phyloP scores from a whole-genome alignment of 129 eudicot genomes.

The Lonicera japonica region DNA sequence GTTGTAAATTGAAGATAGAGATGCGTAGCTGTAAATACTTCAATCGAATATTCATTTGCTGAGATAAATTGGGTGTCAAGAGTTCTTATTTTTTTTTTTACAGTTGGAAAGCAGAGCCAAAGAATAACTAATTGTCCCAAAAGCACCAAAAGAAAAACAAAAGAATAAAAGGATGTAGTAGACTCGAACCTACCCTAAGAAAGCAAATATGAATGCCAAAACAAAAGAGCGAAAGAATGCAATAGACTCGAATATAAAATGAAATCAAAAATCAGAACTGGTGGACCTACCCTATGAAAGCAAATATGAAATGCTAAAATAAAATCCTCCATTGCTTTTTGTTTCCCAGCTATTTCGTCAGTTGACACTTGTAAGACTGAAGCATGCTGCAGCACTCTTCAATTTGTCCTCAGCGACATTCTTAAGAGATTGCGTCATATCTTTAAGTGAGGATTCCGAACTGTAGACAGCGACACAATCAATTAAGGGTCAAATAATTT shows the following conservation, averaged over 20 bases:
- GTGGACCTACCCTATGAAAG: conserved; percentile 10
- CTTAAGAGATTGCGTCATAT: conserved; percentile 36
- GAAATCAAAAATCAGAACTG: conserved; percentile 6
- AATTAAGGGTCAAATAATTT: neutral
- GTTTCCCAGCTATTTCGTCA: conserved; percentile 4
- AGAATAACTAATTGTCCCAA: too few relatives aligned
- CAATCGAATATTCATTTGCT: too few relatives aligned
- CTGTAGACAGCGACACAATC: conserved; percentile 29
- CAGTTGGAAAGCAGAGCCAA: too few relatives aligned
- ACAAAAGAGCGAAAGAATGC: conserved; percentile 2
- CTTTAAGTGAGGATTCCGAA: conserved; percentile 43
- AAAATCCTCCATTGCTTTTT: conserved; percentile 16
- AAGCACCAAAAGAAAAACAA: too few relatives aligned
- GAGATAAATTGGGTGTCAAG: too few relatives aligned
- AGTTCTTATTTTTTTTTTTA: too few relatives aligned
- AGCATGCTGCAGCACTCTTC: conserved; percentile 45
- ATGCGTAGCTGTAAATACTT: too few relatives aligned
- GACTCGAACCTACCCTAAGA: too few relatives aligned
- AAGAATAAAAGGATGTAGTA: too few relatives aligned
- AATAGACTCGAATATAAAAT: conserved; percentile 5
- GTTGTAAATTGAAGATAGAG: too few relatives aligned
- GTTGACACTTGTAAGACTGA: conserved; percentile 43
- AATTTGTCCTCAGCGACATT: conserved; percentile 37
- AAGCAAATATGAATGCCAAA: too few relatives aligned
- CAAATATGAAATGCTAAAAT: conserved; percentile 4